Evolutionary conservation across 2,329 filamentous ascomycete species (phyloP), one percentile per base, ranked within the genome.

Genomic region (Thermothelomyces thermophilus): DNA sequence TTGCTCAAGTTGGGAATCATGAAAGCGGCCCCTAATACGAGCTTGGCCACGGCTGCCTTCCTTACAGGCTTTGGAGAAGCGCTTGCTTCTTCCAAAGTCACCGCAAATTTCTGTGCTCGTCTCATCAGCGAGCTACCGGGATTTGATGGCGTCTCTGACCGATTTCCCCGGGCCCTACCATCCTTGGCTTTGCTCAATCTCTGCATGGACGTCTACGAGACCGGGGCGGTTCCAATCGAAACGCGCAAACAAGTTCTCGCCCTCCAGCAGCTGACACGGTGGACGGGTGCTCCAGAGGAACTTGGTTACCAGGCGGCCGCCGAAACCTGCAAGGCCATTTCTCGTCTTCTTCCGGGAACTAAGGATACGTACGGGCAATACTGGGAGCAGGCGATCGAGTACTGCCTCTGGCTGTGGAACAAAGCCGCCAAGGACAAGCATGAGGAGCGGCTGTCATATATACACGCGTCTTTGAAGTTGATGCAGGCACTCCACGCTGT

Each of bases 291-390:
- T 0, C 63, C 70, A 0, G 68, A 74, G 14, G 66, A 68, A 1
- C 52, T 79, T 1, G 67, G 72, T 19, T 61, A 66, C n/a, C 65
- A 67, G 48, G 55, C 79, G n/a, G 64, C 70, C 53, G 63, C 74
- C 26, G 69, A 80, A 68, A 67, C 75, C 55, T 77, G 81, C 63
- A 69, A 82, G 59, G 73, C 73, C 53, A 62, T 88, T 46, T 70
- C 78, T 2, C 68, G 72, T 3, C 70, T 95, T 3, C 67, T 96
- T 0, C 87, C 87, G 2, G 78, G 77, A 35, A 84, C 96, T 59
- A 79, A 81, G 51, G 85, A 90, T 41, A 82, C 95, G 1, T 96
- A 95, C 60, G 93, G 91, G 0, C 80, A 86, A 0, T 87, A 95
- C 62, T 98, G 93, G 93, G 77, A 83, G 44, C 77, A 77, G 41